Evolutionary conservation across 495 filamentous ascomycete species (phyloP).

Genomic region (Aspergillus bridgeri): DNA sequence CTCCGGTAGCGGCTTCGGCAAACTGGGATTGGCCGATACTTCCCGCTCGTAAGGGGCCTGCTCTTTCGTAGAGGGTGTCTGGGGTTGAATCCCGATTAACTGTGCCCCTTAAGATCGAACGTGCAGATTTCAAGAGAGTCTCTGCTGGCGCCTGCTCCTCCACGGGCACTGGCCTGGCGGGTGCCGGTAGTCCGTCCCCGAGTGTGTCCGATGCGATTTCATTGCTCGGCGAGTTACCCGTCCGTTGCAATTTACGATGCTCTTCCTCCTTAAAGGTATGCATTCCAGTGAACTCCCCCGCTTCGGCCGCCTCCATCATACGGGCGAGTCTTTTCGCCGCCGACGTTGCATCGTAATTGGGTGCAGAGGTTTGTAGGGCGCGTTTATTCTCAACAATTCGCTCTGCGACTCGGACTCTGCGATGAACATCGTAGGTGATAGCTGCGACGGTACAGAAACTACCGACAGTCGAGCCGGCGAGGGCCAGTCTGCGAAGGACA

Average conservation of each 20-base stretch:
- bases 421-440: conserved; percentile 43
- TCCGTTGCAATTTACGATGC: conserved; percentile 11
- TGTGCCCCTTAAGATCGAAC: neutral
- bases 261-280: conserved; percentile 34
- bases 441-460: conserved; percentile 41
- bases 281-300: conserved; percentile 39
- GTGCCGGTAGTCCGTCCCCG: neutral
- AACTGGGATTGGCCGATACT: neutral
- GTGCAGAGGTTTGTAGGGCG: conserved; percentile 40
- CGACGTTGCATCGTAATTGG: conserved; percentile 44
- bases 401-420: conserved; percentile 39
- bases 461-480: conserved; percentile 41
- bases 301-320: conserved; percentile 44
- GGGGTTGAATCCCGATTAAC: neutral
- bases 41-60: neutral
- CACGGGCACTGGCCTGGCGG: neutral
- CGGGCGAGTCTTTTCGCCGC: conserved; percentile 36
- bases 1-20: neutral
- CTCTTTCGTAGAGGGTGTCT: neutral
- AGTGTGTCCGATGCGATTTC: neutral
- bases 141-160: neutral
- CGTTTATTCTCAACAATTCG: conserved; percentile 45
- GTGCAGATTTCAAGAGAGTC: neutral
- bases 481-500: conserved; percentile 41
- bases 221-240: neutral